Evolutionary conservation across 495 filamentous ascomycete species (phyloP), one percentile per base, ranked within the genome.

Genomic region (Penicillium robsamsonii): DNA sequence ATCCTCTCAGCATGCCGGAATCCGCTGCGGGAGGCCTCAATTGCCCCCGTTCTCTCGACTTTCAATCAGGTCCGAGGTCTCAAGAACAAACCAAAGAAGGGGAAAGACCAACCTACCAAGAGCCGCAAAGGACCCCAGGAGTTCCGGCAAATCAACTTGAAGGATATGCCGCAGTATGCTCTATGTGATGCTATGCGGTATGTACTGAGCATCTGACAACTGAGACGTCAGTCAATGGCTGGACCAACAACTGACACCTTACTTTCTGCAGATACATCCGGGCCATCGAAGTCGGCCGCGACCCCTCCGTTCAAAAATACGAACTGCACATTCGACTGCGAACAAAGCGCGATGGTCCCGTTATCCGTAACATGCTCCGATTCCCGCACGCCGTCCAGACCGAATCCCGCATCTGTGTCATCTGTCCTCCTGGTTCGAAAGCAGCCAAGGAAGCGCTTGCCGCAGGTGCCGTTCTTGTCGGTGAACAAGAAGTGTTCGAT

Each of bases 171-270:
- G 35, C 84, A 89, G 59, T 94, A 84, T 67, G 80, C 89, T 5
- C 80, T 98, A 11, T 89, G 88, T 61, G 94, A 98, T 77, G 94
- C 94, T 7, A 95, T 98, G 86, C 83, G 92, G 89, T 93, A 81
- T 45, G 81, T 61, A 27, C 48, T 38, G 20, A 12, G 13, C n/a
- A n/a, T 42, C 37, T 20, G 35, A 40, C n/a, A 18, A 18, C 15
- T 20, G 18, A 20, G 22, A 24, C 18, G n/a, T 7, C 11, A 52
- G 15, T 5, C n/a, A 51, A 20, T 18, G 4, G 25, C 22, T 8
- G 4, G 37, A 8, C 15, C 37, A 51, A 30, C 24, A 52, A 54
- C 46, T 58, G 42, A 74, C 56, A 30, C 47, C 33, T 33, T 49
- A 52, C 40, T 42, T 59, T 27, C 37, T 35, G 33, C 60, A 96